These are phyloP conservation scores for Sesbania bispinosa DNA, from an alignment of 306 rosid species.

Conservation along the genomic window DNA sequence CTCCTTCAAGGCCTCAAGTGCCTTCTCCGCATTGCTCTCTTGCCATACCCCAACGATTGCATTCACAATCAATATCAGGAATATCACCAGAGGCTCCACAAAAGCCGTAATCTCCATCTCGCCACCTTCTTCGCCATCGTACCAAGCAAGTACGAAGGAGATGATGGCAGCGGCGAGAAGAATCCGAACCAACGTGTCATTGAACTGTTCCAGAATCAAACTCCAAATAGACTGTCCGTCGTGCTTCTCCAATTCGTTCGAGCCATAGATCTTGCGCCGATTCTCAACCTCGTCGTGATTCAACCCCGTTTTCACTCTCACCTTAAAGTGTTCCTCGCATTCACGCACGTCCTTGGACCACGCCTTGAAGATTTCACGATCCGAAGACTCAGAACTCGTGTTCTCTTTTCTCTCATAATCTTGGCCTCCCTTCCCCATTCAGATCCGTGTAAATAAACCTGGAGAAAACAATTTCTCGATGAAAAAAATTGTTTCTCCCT, in stretches of 20 bases:
- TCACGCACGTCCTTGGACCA: conserved; percentile 69
- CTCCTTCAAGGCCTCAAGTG: conserved; percentile 85
- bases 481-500: not conserved
- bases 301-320: conserved; percentile 45
- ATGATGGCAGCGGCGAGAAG: conserved; percentile 80
- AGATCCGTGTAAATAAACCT: conserved; percentile 21
- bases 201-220: conserved; percentile 73
- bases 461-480: conserved; percentile 28
- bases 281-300: conserved; percentile 45
- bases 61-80: conserved; percentile 48
- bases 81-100: conserved; percentile 59
- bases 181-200: conserved; percentile 83
- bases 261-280: conserved; percentile 54
- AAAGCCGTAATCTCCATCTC: conserved; percentile 55
- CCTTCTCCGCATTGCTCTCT: conserved; percentile 94
- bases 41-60: conserved; percentile 93
- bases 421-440: conserved; percentile 62
- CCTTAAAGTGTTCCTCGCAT: conserved; percentile 64
- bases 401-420: conserved; percentile 40
- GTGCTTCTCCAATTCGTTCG: conserved; percentile 80
- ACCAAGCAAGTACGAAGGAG: conserved; percentile 85
- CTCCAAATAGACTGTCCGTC: conserved; percentile 73
- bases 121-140: conserved; percentile 64
- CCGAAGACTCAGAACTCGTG: conserved; percentile 24
- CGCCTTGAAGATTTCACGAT: conserved; percentile 43